Percentiles rank a stretch among this genome's conserved stretches.
phyloP scores from a whole-genome alignment of 1,284 basidiomycete genomes.

The Leccinum variabile region DNA sequence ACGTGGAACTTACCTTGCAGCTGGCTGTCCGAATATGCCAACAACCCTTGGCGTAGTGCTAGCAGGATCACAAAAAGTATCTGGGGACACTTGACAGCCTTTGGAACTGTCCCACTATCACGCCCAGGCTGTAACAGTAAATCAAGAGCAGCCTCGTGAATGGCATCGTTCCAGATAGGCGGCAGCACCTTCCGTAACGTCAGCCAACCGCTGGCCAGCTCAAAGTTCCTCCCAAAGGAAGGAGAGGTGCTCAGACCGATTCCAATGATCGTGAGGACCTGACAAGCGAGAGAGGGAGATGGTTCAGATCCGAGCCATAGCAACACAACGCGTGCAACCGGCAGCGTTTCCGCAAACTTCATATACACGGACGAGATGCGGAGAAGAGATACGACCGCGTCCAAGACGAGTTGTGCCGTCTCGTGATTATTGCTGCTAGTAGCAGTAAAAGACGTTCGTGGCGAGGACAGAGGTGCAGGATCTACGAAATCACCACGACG shows the following conservation, averaged over 20 bases:
- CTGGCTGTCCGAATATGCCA: conserved; percentile 9
- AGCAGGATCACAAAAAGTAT: conserved; percentile 69
- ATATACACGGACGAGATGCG: conserved; percentile 52
- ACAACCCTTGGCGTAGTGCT: conserved; percentile 51
- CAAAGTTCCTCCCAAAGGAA: conserved; percentile 71
- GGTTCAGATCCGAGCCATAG: conserved; percentile 73
- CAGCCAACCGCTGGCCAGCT: conserved; percentile 75
- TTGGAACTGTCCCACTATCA: conserved; percentile 4
- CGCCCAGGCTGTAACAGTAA: conserved; percentile 52
- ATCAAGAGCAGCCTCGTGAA: conserved; percentile 67
- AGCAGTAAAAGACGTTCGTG: conserved; percentile 43
- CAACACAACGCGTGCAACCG: conserved; percentile 70
- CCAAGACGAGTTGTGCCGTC: conserved; percentile 64
- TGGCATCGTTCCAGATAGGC: conserved; percentile 58
- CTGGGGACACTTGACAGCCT: conserved; percentile 33
- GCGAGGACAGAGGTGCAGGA: conserved; percentile 39
- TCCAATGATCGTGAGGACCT: conserved; percentile 60
- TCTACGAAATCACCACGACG: conserved; percentile 12
- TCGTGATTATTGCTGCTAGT: conserved; percentile 27
- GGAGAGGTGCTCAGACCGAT: conserved; percentile 53
- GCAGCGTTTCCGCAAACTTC: conserved; percentile 67
- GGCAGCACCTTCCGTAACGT: conserved; percentile 66
- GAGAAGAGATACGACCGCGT: conserved; percentile 57
- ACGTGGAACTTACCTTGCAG: conserved; percentile 15
- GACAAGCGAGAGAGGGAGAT: conserved; percentile 54